phyloP scores from a whole-genome alignment of 768 basidiomycete species.

The Pholiota conissans region DNA sequence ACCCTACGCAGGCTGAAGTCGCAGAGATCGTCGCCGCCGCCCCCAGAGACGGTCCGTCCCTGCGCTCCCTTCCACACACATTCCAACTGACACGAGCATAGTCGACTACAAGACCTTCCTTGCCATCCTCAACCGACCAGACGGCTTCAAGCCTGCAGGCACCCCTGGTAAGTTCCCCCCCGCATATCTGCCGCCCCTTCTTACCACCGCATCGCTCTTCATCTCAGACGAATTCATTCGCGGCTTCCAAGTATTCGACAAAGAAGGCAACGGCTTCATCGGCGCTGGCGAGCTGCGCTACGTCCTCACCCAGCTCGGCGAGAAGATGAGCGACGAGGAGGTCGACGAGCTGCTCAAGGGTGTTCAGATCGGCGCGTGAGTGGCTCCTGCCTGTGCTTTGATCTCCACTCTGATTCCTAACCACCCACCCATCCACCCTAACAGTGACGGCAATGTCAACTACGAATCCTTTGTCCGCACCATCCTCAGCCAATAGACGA shows the following conservation, averaged over 20 bases:
- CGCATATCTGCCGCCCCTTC: not conserved
- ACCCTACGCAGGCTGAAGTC: conserved; percentile 99
- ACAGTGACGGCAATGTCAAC: conserved; percentile 93
- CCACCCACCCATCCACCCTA: not conserved
- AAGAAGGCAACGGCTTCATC: conserved; percentile 90
- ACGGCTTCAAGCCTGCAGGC: conserved; percentile 96
- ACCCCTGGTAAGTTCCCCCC: conserved; percentile 71
- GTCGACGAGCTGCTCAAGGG: conserved; percentile 98
- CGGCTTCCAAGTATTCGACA: conserved; percentile 99
- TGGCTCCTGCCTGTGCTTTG: conserved; percentile 14
- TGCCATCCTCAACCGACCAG: conserved; percentile 88
- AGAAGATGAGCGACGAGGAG: conserved; percentile 98
- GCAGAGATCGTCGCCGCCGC: conserved; percentile 72
- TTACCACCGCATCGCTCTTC: not conserved
- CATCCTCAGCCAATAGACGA: conserved; percentile 77
- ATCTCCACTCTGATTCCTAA: too few species aligned
- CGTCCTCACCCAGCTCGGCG: conserved; percentile 93
- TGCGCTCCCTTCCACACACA: too few species aligned
- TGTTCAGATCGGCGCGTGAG: conserved; percentile 86
- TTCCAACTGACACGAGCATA: conserved; percentile 30
- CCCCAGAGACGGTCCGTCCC: conserved; percentile 68
- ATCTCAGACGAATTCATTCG: conserved; percentile 98
- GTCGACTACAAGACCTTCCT: conserved; percentile 95
- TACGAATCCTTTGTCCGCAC: conserved; percentile 97
- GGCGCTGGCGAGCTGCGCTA: conserved; percentile 92